Base-by-base conservation (phyloP, 1,284 basidiomycete genomes). In the Ustilago sp. region DNA sequence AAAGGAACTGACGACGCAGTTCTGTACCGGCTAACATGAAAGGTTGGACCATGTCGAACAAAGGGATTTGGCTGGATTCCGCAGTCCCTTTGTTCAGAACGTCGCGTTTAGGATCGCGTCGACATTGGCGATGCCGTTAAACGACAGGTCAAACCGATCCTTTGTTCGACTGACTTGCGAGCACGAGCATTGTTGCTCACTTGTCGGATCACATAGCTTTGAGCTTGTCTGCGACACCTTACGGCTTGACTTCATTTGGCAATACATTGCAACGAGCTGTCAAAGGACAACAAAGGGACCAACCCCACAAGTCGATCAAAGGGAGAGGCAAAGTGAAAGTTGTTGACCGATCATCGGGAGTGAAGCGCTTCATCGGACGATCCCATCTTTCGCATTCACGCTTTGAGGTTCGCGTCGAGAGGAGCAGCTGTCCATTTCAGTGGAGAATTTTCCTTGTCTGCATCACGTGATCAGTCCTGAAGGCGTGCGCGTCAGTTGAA, bases 21-120 rank as follows among this genome's bases (percentile, higher is more conserved):
- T 15, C 7, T 32, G 23, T 28, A 19, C 23, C 31, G 48, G 6
- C 28, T 50, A 19, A 7, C 1, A 7, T 15, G 28, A 45, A 45
- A 38, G 36, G 5, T 7, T 54, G 34, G 4, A 19, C 23, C 15
- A n/a, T 36, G 31, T 31, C 6, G 36, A 15, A 61, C 59, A 61
- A 53, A 61, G 50, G 39, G 15, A 47, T 19, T 32, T 11, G 36
- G 17, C 15, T 31, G 28, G 45, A 15, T 15, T 57, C 54, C 38
- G 31, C 19, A 41, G 58, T 31, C 43, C 67, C 67, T 69, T 69
- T 63, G 67, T 69, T 31, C 9, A 12, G 15, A 19, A 38, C n/a
- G 45, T 48, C 60, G 60, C 56, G 57, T 55, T 36, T 51, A 59
- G 32, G 3, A 35, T 31, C 60, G 67, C 58, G 61, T 69, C 61